Percentiles rank a stretch among this genome's conserved stretches.
Evolutionary conservation across 306 rosid species (phyloP).

Genomic region (Cucumis melo): DNA sequence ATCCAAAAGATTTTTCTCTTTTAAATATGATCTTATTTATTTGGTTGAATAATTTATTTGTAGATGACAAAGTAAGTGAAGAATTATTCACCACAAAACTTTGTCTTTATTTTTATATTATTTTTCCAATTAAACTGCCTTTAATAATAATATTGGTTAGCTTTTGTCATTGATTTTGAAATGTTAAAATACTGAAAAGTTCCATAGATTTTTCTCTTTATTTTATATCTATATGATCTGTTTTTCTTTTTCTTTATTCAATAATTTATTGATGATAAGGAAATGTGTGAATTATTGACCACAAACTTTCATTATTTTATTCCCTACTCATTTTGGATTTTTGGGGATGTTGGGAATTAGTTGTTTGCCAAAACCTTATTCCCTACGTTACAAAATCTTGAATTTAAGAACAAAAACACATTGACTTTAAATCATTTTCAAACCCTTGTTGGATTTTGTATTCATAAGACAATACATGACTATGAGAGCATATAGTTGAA

Average conservation of each 20-base stretch:
- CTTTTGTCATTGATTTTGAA: not conserved
- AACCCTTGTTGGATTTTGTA: not conserved
- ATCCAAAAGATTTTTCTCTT: not conserved
- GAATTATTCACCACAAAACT: constrained; percentile 24
- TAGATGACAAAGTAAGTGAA: constrained; percentile 10
- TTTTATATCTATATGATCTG: not conserved
- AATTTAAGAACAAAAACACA: not conserved
- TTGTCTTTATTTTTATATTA: not conserved
- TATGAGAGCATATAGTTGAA: not conserved
- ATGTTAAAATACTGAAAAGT: not conserved
- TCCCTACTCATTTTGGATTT: not conserved
- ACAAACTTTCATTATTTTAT: constrained; percentile 4
- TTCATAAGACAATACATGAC: not conserved
- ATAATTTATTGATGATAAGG: not conserved
- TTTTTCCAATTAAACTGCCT: not conserved
- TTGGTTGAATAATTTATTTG: too few species aligned
- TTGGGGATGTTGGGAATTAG: constrained; percentile 4
- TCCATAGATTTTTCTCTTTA: not conserved
- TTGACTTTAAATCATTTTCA: not conserved
- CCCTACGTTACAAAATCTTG: not conserved
- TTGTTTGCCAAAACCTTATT: not conserved
- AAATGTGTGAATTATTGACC: constrained; percentile 24
- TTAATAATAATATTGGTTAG: not conserved
- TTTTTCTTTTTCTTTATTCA: not conserved
- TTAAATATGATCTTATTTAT: not conserved